Conservation (phyloP, 2,329 filamentous ascomycete species). For the Neocucurbitaria cava region DNA sequence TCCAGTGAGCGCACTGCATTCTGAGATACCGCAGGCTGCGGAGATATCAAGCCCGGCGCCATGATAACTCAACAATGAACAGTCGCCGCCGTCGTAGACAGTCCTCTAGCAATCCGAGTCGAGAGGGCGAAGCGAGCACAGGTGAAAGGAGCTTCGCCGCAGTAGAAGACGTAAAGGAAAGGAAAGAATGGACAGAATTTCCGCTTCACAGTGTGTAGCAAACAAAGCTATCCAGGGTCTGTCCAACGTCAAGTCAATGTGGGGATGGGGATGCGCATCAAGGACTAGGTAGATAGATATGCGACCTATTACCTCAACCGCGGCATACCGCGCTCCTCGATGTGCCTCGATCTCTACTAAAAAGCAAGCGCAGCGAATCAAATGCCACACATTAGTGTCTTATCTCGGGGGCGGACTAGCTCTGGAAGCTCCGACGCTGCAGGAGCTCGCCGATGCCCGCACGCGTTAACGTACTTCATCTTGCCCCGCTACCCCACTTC, state of each 20-base stretch:
- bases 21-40: constrained; percentile 53
- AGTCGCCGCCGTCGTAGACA: no score
- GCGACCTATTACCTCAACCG: constrained; percentile 2
- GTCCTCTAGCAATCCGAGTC: no score
- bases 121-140: no score
- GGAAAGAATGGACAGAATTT: not conserved
- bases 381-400: constrained; percentile 13
- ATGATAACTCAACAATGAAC: constrained; percentile 50
- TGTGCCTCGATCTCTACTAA: not conserved
- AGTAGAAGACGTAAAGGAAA: not conserved
- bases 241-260: constrained; percentile 1
- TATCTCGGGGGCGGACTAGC: constrained; percentile 18
- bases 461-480: constrained; percentile 6
- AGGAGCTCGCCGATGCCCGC: constrained; percentile 40
- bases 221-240: constrained; percentile 5
- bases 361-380: constrained; percentile 20
- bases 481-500: constrained; percentile 17
- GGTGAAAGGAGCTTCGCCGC: no score
- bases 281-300: constrained; percentile 18
- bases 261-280: constrained; percentile 9
- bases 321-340: constrained; percentile 5
- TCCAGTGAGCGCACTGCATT: constrained; percentile 58
- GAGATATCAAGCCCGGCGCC: constrained; percentile 62
- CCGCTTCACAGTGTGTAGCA: not conserved
- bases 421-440: constrained; percentile 19